Percentiles rank a stretch among this genome's conserved stretches.
Evolutionary conservation across 2,329 filamentous ascomycete species (phyloP).

Genomic region (Fusarium cicatricum): DNA sequence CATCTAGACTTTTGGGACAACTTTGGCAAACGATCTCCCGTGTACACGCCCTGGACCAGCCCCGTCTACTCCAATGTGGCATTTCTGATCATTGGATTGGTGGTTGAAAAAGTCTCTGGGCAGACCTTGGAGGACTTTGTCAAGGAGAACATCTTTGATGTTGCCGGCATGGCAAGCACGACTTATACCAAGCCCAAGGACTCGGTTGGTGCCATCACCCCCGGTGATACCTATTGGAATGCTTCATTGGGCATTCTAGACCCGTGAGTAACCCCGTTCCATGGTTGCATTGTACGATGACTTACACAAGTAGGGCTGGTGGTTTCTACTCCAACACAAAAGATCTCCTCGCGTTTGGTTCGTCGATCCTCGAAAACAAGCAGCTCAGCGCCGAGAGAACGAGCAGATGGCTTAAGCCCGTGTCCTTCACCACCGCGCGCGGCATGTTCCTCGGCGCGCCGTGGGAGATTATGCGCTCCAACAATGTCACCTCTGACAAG

Average conservation of each 20-base stretch:
- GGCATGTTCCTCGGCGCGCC: constrained; percentile 3
- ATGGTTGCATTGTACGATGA: accelerated
- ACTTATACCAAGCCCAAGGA: too few relatives aligned
- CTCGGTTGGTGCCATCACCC: constrained; percentile 10
- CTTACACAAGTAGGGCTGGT: constrained; percentile 9
- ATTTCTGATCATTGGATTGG: not conserved
- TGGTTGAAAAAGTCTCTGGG: constrained; percentile 10
- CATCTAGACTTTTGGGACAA: constrained; percentile 5
- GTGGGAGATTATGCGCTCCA: constrained; percentile 17
- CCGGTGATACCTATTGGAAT: constrained; percentile 6
- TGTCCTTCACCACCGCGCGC: not conserved
- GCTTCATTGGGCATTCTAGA: constrained; percentile 1
- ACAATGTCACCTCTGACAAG: constrained; percentile 9
- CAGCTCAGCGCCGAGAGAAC: not conserved
- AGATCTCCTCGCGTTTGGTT: constrained; percentile 12
- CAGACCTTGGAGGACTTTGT: not conserved
- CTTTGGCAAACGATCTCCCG: constrained; percentile 11
- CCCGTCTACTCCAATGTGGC: constrained; percentile 14
- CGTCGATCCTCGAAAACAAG: constrained; percentile 5
- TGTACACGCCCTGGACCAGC: not conserved
- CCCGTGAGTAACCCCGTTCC: constrained; percentile 3
- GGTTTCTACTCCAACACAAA: constrained; percentile 14
- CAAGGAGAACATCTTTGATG: constrained; percentile 8
- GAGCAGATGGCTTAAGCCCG: constrained; percentile 5
- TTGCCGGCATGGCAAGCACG: constrained; percentile 19